Conservation (phyloP, 2,329 filamentous ascomycete genomes). For the Fusarium cyanostomum region DNA sequence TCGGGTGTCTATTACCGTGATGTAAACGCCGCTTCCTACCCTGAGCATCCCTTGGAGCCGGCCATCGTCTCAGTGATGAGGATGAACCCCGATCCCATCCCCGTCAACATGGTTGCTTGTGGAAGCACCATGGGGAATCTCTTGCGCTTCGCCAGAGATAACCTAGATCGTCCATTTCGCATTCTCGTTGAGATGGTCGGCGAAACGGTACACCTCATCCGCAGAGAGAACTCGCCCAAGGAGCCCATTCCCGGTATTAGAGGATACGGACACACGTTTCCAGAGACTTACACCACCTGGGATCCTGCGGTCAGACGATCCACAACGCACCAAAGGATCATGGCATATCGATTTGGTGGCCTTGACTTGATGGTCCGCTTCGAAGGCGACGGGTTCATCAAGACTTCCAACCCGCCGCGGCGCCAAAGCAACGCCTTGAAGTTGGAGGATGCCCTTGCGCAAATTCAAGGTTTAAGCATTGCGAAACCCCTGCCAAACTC, state of each 20-base stretch:
- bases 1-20: conserved; percentile 62
- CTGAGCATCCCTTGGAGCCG: conserved; percentile 61
- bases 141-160: conserved; percentile 61
- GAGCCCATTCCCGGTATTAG: conserved; percentile 63
- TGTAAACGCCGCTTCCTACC: conserved; percentile 60
- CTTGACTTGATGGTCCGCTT: conserved; percentile 43
- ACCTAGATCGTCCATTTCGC: conserved; percentile 63
- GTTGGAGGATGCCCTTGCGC: neutral
- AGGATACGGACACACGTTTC: conserved; percentile 74
- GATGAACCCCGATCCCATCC: conserved; percentile 28
- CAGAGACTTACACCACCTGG: conserved; percentile 73
- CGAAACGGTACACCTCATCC: conserved; percentile 69
- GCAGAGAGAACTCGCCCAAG: conserved; percentile 67
- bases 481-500: neutral
- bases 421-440: neutral
- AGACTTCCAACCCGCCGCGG: neutral
- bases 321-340: conserved; percentile 68
- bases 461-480: conserved; percentile 18
- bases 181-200: conserved; percentile 66
- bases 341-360: conserved; percentile 65
- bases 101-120: conserved; percentile 69
- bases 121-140: conserved; percentile 70
- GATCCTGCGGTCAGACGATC: conserved; percentile 62
- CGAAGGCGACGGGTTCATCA: conserved; percentile 43
- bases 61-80: conserved; percentile 53